Conservation (phyloP, 257 asterid genomes). For the Petunia secreta region DNA sequence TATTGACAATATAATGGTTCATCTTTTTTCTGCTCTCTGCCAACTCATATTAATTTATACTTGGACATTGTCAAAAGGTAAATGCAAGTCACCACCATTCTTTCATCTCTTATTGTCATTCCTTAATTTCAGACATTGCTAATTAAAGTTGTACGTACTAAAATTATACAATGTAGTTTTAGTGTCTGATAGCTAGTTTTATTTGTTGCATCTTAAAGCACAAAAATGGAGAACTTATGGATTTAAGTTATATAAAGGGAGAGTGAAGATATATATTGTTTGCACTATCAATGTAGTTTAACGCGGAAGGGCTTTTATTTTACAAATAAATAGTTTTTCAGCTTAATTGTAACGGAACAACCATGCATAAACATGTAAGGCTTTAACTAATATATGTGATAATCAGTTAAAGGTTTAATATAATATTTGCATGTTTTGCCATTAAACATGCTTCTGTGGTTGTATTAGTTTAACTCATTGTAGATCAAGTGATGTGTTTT, state of each 20-base stretch:
- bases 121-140: background rate
- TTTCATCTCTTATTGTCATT: slow-evolving; percentile 7
- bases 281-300: background rate
- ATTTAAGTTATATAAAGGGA: background rate
- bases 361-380: background rate
- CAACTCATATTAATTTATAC: slow-evolving; percentile 7
- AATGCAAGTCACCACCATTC: background rate
- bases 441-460: no score
- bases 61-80: background rate
- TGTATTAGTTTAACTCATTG: no score
- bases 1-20: slow-evolving; percentile 36
- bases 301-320: background rate
- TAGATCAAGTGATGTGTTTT: no score
- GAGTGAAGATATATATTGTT: background rate
- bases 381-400: background rate
- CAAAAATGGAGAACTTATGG: background rate
- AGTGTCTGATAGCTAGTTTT: background rate
- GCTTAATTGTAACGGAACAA: background rate
- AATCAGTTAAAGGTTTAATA: no score
- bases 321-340: background rate
- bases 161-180: background rate
- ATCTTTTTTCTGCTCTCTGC: background rate
- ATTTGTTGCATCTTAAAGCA: background rate
- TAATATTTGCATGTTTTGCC: no score
- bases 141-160: background rate